A percentile compares a stretch with the other conserved stretches of the same genome.
Evolutionary conservation across 768 basidiomycete genomes (phyloP).

Genomic region (Scleroderma citrinum): DNA sequence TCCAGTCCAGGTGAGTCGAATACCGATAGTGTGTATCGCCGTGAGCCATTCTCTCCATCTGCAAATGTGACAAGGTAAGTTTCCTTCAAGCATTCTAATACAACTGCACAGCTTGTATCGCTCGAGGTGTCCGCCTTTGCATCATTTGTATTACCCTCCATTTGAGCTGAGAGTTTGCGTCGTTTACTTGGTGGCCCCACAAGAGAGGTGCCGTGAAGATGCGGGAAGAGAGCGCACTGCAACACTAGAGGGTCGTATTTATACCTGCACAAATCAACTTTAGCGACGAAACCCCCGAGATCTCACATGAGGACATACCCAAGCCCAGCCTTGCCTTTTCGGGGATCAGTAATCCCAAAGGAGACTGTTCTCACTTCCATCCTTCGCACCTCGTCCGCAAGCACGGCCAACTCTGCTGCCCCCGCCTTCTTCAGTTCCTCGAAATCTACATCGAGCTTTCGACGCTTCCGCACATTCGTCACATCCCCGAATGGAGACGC

Average conservation of each 20-base stretch:
- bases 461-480: slow-evolving; percentile 32
- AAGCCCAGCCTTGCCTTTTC: slow-evolving; percentile 31
- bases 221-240: slow-evolving; percentile 41
- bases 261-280: slow-evolving; percentile 31
- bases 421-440: slow-evolving; percentile 16
- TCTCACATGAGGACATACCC: slow-evolving; percentile 34
- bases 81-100: slow-evolving; percentile 21
- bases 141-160: slow-evolving; percentile 6
- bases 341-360: slow-evolving; percentile 34
- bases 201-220: slow-evolving; percentile 12
- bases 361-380: slow-evolving; percentile 43
- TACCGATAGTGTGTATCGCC: slow-evolving; percentile 15
- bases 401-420: slow-evolving; percentile 15
- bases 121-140: slow-evolving; percentile 10
- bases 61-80: slow-evolving; percentile 17
- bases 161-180: slow-evolving; percentile 15
- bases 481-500: slow-evolving; percentile 25
- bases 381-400: slow-evolving; percentile 34
- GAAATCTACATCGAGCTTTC: slow-evolving; percentile 21
- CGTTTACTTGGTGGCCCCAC: slow-evolving; percentile 19
- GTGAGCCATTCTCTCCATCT: slow-evolving; percentile 2
- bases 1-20: slow-evolving; percentile 5
- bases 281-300: background rate
- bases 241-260: slow-evolving; percentile 46
- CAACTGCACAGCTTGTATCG: slow-evolving; percentile 11